Evolutionary conservation across 768 basidiomycete genomes (phyloP), one percentile per base, ranked within the genome.

Genomic region (Russula compacta): DNA sequence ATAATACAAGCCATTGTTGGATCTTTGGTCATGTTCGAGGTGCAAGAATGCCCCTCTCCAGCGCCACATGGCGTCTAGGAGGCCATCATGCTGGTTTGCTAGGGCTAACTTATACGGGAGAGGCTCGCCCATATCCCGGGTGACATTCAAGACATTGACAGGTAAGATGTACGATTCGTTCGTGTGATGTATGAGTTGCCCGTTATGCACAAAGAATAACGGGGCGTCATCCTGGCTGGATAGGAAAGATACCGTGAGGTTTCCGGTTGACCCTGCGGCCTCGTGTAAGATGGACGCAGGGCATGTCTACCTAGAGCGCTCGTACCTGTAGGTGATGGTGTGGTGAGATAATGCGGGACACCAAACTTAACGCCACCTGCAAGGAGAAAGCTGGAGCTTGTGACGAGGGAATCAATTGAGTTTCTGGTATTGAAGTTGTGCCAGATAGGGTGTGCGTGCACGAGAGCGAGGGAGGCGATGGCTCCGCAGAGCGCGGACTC

Each of bases 141-240:
- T 59, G 8, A 76, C 73, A 63, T 85, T 85, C 42, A 78, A 68
- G 40, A 83, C 74, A 63, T 80, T 81, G 47, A 85, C 79, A 53
- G 78, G 77, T 58, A 78, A 75, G 55, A 85, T 80, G 15, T 79
- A 74, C 0, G 81, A 77, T 55, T 80, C 80, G 69, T 86, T 85
- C 57, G 76, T 74, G 67, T 77, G 77, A 53, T 80, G 78, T 73
- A 76, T 82, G 29, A 85, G 74, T 52, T 79, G 77, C 50, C 77
- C 71, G 59, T 76, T 74, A 66, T 77, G 73, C 63, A 85, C 74
- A 71, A 81, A 83, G 71, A 84, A 85, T 17, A 81, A 67, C 8
- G 80, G 75, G 14, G 80, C 79, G 10, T 59, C 58, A 4, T 58
- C 40, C 24, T 40, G 43, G 7, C n/a, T 60, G 51, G 56, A 69